These are phyloP conservation scores for Hypholoma fasciculare DNA, from an alignment of 768 basidiomycete species.

Conservation along the genomic window DNA sequence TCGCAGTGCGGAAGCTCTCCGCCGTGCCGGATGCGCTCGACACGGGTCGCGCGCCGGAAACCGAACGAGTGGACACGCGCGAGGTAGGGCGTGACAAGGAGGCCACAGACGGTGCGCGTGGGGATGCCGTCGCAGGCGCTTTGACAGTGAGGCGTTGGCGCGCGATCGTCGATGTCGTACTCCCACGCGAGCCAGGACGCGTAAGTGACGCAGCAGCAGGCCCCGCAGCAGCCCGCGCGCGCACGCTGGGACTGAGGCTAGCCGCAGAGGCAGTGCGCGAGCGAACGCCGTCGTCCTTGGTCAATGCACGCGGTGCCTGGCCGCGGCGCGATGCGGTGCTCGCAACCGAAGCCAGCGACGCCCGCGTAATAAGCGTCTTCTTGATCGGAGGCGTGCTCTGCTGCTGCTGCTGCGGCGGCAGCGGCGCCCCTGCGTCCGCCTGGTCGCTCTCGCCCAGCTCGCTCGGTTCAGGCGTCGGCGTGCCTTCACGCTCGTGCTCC, in stretches of 20 bases:
- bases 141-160: constrained; percentile 10
- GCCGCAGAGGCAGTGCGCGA: neutral
- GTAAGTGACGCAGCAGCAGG: neutral
- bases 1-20: constrained; percentile 30
- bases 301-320: constrained; percentile 7
- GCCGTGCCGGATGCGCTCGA: constrained; percentile 19
- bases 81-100: constrained; percentile 21
- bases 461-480: neutral
- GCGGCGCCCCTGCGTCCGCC: neutral
- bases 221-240: neutral
- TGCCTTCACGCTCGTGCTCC: neutral
- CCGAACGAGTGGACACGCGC: constrained; percentile 17
- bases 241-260: neutral
- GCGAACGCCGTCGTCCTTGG: constrained; percentile 17
- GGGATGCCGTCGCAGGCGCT: constrained; percentile 2
- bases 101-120: constrained; percentile 9
- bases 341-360: constrained; percentile 25
- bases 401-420: constrained; percentile 4
- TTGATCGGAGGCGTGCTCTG: constrained; percentile 16
- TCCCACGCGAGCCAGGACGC: constrained; percentile 27
- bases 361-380: constrained; percentile 30
- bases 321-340: constrained; percentile 19
- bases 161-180: constrained; percentile 15
- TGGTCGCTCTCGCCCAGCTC: neutral
- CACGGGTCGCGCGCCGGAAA: constrained; percentile 4